Base-by-base conservation (phyloP, 768 basidiomycete species). In the Tulasnella calospora region DNA sequence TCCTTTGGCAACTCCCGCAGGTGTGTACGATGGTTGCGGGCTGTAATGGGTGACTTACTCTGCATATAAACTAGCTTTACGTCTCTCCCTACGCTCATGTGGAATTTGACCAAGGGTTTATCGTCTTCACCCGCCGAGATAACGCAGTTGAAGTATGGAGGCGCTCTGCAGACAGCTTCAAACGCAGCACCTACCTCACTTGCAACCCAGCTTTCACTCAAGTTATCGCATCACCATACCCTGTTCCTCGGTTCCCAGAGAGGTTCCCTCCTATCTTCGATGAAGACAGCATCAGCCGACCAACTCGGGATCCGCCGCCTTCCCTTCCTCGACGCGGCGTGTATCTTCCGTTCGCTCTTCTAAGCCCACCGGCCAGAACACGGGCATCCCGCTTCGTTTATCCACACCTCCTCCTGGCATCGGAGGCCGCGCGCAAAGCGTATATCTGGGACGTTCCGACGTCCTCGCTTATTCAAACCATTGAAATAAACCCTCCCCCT, bases 141-240 rank as follows among this genome's bases (percentile, higher is more conserved):
- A 81, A 84, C 80, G 57, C n/a, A 15, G 91, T 91, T 80, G 94
- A 95, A 82, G 89, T 94, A 19, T 95, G 93, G 94, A 86, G 91
- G 78, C 36, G 71, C 9, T 40, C 71, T 21, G 30, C 71, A 40
- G 71, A 72, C 36, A 15, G 38, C 71, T 72, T 72, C 36, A 40
- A 72, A 10, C 44, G 30, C 15, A 46, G 21, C 19, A 72, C 71
- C n/a, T 72, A 72, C 36, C 27, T 72, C 7, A 30, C 71, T 10
- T 72, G 71, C 44, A 40, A 41, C 13, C 71, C 71, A 38, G 19
- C 36, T 41, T 35, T 21, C 13, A 23, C 36, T 72, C 71, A 72
- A 33, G 12, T 41, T 4, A 21, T 21, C 36, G 71, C 71, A 40
- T 40, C 71, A 12, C 71, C 71, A 21, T 40, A 72, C 21, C 71